phyloP scores from a whole-genome alignment of 2,329 filamentous ascomycete species.

The Neofusicoccum cordaticola region DNA sequence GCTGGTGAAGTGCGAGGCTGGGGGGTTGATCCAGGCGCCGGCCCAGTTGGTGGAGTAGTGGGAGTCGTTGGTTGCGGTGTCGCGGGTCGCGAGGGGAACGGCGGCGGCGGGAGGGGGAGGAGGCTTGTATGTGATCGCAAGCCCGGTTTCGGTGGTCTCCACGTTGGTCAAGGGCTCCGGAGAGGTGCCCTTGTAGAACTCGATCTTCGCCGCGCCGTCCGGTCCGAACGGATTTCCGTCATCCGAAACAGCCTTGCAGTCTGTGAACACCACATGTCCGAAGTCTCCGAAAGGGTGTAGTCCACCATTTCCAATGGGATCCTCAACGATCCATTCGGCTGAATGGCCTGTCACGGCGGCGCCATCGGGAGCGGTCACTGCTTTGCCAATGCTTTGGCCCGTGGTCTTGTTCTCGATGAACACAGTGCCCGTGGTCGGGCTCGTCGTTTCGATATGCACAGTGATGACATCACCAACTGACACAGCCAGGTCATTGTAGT shows the following conservation, averaged over 20 bases:
- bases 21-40: not conserved
- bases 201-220: conserved; percentile 43
- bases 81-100: too few species aligned
- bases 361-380: not conserved
- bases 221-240: conserved; percentile 25
- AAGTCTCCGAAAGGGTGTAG: conserved; percentile 8
- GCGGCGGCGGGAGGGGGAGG: too few species aligned
- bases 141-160: not conserved
- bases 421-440: conserved; percentile 44
- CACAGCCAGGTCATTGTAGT: conserved; percentile 30
- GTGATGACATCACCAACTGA: conserved; percentile 43
- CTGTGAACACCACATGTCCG: conserved; percentile 8
- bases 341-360: not conserved
- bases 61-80: not conserved
- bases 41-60: not conserved
- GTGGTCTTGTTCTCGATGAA: conserved; percentile 53
- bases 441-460: conserved; percentile 38
- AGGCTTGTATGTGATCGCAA: conserved; percentile 1
- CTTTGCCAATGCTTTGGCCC: conserved; percentile 49
- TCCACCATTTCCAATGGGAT: not conserved
- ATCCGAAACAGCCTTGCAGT: conserved; percentile 25
- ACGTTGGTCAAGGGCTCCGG: conserved; percentile 7
- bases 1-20: not conserved
- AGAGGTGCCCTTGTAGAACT: conserved; percentile 31
- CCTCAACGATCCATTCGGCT: conserved; percentile 20